These are phyloP conservation scores for Blastocladiella britannica DNA, from an alignment of 192 early-diverging fungal species.

Conservation along the genomic window DNA sequence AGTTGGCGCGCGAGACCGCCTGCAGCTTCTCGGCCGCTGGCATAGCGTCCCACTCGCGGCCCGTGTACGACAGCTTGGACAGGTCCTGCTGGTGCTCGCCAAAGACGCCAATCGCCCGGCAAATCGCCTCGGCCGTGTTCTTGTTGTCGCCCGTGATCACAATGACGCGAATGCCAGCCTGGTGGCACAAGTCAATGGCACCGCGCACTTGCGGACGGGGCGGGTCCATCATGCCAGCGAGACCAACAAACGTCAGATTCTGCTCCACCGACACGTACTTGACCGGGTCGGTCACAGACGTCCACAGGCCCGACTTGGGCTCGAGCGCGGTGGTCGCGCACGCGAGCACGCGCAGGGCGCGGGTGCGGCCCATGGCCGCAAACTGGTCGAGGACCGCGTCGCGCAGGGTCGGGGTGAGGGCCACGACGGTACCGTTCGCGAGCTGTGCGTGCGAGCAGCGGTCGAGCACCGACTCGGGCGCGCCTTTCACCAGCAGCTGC, in stretches of 20 bases:
- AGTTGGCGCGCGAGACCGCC: slow-evolving; percentile 47
- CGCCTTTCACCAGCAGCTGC: slow-evolving; percentile 75
- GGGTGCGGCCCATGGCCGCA: slow-evolving; percentile 44
- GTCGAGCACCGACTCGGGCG: slow-evolving; percentile 78
- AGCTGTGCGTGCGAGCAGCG: slow-evolving; percentile 39
- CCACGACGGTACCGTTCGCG: slow-evolving; percentile 19
- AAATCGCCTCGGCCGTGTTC: slow-evolving; percentile 90
- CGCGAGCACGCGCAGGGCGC: slow-evolving; percentile 73
- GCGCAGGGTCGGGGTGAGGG: slow-evolving; percentile 42
- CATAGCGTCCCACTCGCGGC: slow-evolving; percentile 86
- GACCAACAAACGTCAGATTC: slow-evolving; percentile 79
- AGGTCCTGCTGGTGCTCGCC: slow-evolving; percentile 34
- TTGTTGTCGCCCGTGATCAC: slow-evolving; percentile 97
- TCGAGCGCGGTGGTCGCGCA: slow-evolving; percentile 70
- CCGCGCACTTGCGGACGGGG: slow-evolving; percentile 74
- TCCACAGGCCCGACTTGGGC: slow-evolving; percentile 18
- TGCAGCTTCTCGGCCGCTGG: slow-evolving; percentile 40
- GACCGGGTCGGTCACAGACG: slow-evolving; percentile 31
- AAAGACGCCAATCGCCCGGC: slow-evolving; percentile 86
- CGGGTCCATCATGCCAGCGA: slow-evolving; percentile 94
- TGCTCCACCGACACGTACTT: slow-evolving; percentile 55
- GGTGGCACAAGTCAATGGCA: slow-evolving; percentile 66
- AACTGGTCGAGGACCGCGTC: slow-evolving; percentile 41
- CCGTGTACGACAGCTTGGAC: slow-evolving; percentile 48
- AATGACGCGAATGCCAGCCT: slow-evolving; percentile 92